These are phyloP conservation scores for Leccinum pellstonianum DNA, from an alignment of 768 basidiomycete species.

Conservation along the genomic window DNA sequence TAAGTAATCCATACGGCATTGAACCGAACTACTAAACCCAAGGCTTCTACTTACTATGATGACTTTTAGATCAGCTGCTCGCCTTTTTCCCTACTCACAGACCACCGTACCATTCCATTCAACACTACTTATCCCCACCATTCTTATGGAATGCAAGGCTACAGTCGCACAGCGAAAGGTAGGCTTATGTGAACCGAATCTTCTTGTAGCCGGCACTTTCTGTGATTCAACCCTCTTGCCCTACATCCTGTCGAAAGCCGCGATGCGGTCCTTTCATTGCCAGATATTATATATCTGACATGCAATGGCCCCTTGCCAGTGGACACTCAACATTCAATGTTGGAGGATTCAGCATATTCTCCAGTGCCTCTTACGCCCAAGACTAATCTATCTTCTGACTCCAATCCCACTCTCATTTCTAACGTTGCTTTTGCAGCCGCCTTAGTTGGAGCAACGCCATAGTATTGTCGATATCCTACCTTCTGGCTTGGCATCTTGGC, in stretches of 20 bases:
- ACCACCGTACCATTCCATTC: neutral
- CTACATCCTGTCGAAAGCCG: neutral
- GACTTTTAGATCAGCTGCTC: no score
- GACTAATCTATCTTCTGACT: neutral
- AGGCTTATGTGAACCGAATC: neutral
- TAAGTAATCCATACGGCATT: no score
- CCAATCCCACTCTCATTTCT: constrained; percentile 1
- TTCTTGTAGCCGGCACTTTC: neutral
- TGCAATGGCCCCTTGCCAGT: constrained; percentile 1
- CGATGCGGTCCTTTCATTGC: neutral
- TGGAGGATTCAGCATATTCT: neutral
- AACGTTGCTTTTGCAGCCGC: constrained; percentile 9
- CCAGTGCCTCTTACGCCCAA: neutral
- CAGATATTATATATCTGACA: neutral
- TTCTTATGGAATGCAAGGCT: neutral
- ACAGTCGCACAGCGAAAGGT: neutral
- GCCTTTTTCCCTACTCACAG: neutral
- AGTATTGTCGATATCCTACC: constrained; percentile 23
- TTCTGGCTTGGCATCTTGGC: constrained; percentile 17
- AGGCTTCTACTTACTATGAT: no score
- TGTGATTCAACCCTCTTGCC: constrained; percentile 3
- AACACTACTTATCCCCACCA: neutral
- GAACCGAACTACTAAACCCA: no score
- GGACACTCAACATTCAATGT: constrained; percentile 11
- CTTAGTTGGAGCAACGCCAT: constrained; percentile 18